Evolutionary conservation across 768 basidiomycete genomes (phyloP).

Genomic region (Suillus sp.): DNA sequence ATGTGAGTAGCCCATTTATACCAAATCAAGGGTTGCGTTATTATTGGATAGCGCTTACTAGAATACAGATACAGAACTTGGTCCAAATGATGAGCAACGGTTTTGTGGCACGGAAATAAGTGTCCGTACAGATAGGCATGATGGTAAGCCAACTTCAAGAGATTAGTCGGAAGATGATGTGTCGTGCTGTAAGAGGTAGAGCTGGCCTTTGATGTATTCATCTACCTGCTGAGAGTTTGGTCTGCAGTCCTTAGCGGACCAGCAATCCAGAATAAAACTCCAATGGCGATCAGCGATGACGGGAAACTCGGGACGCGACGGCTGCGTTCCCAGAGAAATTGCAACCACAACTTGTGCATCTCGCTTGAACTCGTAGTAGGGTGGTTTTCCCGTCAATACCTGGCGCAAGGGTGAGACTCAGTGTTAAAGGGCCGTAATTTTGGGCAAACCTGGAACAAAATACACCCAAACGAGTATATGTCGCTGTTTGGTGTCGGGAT

Average conservation of each 20-base stretch:
- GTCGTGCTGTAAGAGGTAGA: neutral
- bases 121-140: neutral
- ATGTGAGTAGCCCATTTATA: neutral
- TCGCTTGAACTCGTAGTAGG: conserved; percentile 13
- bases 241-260: conserved; percentile 21
- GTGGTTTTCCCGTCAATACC: conserved; percentile 11
- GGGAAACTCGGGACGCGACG: conserved; percentile 4
- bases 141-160: neutral
- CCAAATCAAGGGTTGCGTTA: neutral
- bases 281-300: conserved; percentile 9
- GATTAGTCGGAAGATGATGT: too few species aligned
- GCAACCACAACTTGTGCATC: conserved; percentile 16
- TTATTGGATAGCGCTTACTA: neutral
- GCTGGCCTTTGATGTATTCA: conserved; percentile 27
- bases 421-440: neutral
- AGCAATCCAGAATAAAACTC: conserved; percentile 16
- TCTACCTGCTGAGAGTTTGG: conserved; percentile 23
- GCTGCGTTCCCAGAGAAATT: conserved; percentile 11
- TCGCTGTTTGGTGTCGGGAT: conserved; percentile 35
- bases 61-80: neutral
- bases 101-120: neutral
- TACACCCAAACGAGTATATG: conserved; percentile 43
- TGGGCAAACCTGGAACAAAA: conserved; percentile 15
- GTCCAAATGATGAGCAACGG: neutral
- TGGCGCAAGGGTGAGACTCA: neutral